Conservation (phyloP, 306 rosid genomes). For the Canavalia ensiformis region DNA sequence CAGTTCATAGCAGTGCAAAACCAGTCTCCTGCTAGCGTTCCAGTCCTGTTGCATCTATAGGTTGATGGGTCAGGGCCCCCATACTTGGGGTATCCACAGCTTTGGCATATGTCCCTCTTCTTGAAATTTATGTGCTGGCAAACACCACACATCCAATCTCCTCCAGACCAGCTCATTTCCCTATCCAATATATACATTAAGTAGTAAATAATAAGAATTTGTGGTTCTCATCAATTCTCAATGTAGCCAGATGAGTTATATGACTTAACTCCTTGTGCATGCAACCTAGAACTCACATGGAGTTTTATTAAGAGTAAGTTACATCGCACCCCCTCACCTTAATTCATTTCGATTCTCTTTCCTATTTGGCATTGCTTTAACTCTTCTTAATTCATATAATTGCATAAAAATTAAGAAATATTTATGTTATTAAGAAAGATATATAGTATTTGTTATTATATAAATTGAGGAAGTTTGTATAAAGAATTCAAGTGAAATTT, state of each 20-base stretch:
- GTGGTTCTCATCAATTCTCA: conserved; percentile 25
- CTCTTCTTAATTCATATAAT: no score
- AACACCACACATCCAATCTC: conserved; percentile 96
- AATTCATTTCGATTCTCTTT: no score
- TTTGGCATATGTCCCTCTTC: conserved; percentile 86
- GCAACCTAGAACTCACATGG: conserved; percentile 34
- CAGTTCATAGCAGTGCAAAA: conserved; percentile 72
- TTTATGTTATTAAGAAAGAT: no score
- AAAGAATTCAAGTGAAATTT: no score
- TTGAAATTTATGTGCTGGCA: conserved; percentile 92
- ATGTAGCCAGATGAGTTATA: conserved; percentile 32
- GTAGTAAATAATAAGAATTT: conserved; percentile 33
- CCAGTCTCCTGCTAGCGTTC: conserved; percentile 95
- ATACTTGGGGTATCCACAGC: conserved; percentile 79
- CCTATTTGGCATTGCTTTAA: no score
- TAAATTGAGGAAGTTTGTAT: no score
- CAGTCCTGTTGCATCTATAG: conserved; percentile 67
- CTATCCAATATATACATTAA: conserved; percentile 29
- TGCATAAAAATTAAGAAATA: no score
- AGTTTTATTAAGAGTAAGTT: no score
- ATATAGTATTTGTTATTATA: no score
- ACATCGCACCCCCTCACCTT: no score
- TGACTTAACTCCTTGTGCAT: conserved; percentile 2
- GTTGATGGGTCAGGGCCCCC: conserved; percentile 91
- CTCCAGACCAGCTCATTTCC: conserved; percentile 91